These are phyloP conservation scores for Nicotiana noctiflora DNA, from an alignment of 257 asterid genomes.

Conservation along the genomic window DNA sequence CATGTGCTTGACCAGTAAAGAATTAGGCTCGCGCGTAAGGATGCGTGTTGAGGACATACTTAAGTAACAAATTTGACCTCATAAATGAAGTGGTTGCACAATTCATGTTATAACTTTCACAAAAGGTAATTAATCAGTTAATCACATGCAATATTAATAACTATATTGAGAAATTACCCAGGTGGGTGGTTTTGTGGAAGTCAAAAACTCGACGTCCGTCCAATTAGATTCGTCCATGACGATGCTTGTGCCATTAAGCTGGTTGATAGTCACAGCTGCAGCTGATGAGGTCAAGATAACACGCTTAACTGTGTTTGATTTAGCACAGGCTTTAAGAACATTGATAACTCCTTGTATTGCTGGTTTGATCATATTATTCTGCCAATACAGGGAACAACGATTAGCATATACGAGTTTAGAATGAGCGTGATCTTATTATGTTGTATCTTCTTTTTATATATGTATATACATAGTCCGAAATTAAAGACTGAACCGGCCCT, in stretches of 20 bases:
- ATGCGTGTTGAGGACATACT: no score
- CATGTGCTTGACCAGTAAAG: no score
- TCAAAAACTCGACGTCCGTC: constrained; percentile 23
- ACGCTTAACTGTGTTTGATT: constrained; percentile 13
- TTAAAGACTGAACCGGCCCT: neutral
- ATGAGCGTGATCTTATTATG: no score
- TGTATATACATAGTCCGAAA: no score
- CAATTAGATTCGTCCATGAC: constrained; percentile 22
- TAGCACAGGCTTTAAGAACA: constrained; percentile 18
- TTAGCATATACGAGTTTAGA: no score
- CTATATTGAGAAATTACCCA: constrained; percentile 8
- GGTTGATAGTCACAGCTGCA: constrained; percentile 19
- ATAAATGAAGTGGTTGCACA: neutral
- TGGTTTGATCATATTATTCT: constrained; percentile 27
- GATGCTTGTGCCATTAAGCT: constrained; percentile 2
- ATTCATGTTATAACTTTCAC: neutral
- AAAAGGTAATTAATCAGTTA: no score
- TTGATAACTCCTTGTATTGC: constrained; percentile 19
- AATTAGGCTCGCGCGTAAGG: no score
- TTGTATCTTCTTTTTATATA: no score
- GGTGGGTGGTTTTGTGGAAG: constrained; percentile 17
- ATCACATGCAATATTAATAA: neutral
- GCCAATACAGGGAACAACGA: neutral
- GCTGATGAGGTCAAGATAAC: constrained; percentile 28
- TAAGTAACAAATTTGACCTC: no score